Conservation (phyloP, 2,329 filamentous ascomycete species). For the Ascocoryne sarcoides region DNA sequence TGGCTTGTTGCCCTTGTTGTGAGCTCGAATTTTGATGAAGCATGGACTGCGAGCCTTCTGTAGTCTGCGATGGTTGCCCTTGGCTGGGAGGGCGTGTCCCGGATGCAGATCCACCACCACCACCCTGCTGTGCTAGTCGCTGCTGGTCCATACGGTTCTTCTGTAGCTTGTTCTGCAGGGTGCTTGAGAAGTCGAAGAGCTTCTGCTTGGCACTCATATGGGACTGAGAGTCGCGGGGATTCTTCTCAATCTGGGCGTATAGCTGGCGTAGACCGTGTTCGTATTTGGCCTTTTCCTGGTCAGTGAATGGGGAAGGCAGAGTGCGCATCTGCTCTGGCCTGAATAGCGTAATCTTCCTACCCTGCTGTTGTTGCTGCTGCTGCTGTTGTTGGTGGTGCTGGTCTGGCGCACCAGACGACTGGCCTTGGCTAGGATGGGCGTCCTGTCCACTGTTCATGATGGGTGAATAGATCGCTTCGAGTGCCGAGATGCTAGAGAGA, state of each 20-base stretch:
- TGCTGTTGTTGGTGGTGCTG: conserved; percentile 6
- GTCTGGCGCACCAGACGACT: conserved; percentile 12
- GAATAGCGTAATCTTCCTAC: conserved; percentile 17
- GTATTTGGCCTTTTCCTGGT: conserved; percentile 50
- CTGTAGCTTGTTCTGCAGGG: conserved; percentile 45
- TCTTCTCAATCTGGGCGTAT: conserved; percentile 43
- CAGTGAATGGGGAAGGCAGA: conserved; percentile 32
- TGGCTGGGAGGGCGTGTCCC: conserved; percentile 15
- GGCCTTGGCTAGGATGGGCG: conserved; percentile 17
- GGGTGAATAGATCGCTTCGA: no score
- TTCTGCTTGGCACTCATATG: conserved; percentile 46
- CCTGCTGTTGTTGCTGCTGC: conserved; percentile 17
- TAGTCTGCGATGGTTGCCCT: conserved; percentile 13
- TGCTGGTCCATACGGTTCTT: conserved; percentile 14
- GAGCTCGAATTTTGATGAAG: conserved; percentile 2
- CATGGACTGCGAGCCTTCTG: conserved; percentile 10
- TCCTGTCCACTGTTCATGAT: conserved; percentile 24
- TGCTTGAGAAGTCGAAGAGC: conserved; percentile 51
- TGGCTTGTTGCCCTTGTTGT: conserved; percentile 11
- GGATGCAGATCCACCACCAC: conserved; percentile 7
- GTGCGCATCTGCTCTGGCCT: conserved; percentile 27
- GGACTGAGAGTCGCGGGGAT: conserved; percentile 38
- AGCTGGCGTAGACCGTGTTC: conserved; percentile 45
- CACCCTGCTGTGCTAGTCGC: conserved; percentile 13
- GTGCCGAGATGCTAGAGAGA: no score